A percentile compares a stretch with the other conserved stretches of the same genome.
Conservation (phyloP, 2,329 filamentous ascomycete genomes). For the Colletotrichum acutatum region DNA sequence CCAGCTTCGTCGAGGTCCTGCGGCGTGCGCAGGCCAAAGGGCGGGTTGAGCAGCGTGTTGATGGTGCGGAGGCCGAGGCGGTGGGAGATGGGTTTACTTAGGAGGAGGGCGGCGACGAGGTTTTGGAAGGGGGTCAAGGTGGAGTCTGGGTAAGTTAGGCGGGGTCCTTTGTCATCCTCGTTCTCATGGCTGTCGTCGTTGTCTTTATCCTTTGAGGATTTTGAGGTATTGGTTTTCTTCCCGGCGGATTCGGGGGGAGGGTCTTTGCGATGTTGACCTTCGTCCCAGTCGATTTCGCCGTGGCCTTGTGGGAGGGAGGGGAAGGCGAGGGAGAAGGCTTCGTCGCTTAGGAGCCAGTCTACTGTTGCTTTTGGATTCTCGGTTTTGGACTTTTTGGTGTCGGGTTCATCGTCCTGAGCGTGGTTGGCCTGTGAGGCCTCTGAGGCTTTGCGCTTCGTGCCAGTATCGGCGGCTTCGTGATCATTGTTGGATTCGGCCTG, state of each 20-base stretch:
- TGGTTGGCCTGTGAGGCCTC: not conserved
- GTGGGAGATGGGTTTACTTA: conserved; percentile 56
- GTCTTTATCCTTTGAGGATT: not conserved
- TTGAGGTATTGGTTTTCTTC: accelerated
- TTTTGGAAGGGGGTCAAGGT: conserved; percentile 55
- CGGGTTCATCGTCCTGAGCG: not conserved
- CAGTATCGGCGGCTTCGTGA: not conserved
- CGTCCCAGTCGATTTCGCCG: conserved; percentile 19
- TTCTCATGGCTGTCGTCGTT: not conserved
- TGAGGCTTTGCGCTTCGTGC: conserved; percentile 12
- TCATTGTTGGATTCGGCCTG: not conserved
- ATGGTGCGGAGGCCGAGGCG: conserved; percentile 54
- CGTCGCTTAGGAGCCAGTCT: not conserved
- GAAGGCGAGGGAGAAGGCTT: conserved; percentile 4
- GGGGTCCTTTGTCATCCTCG: not conserved
- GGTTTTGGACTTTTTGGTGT: not conserved
- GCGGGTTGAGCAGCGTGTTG: conserved; percentile 54
- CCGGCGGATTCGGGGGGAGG: conserved; percentile 10
- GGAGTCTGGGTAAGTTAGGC: conserved; percentile 16
- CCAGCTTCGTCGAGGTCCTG: conserved; percentile 46
- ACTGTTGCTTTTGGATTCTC: not conserved
- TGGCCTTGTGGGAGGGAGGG: not conserved
- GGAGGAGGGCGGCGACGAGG: conserved; percentile 53
- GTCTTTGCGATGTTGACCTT: not conserved
- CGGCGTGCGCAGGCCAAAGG: conserved; percentile 43